These are phyloP conservation scores for Centaurea solstitialis DNA, from an alignment of 129 eudicot species.

Conservation along the genomic window DNA sequence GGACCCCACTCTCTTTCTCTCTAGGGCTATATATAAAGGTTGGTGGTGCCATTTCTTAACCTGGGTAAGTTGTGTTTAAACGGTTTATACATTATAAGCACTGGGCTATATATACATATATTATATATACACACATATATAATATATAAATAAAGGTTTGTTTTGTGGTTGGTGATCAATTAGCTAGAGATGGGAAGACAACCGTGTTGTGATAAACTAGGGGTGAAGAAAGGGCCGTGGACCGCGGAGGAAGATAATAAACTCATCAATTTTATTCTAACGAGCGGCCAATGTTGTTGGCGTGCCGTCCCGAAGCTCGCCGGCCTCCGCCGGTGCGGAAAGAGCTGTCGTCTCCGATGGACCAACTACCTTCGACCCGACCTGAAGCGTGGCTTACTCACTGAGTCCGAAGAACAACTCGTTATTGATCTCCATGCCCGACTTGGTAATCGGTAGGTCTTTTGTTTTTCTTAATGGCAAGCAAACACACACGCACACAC, in stretches of 20 bases:
- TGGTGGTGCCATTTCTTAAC: constrained; percentile 46
- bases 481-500: no score
- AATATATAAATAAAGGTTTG: background rate
- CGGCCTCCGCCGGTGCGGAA: constrained; percentile 91
- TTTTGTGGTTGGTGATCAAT: background rate
- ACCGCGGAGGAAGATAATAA: constrained; percentile 98
- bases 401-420: constrained; percentile 77
- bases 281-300: constrained; percentile 98
- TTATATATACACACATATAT: background rate
- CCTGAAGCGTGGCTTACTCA: constrained; percentile 90
- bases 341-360: constrained; percentile 98
- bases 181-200: constrained; percentile 75
- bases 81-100: constrained; percentile 16
- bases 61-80: constrained; percentile 28
- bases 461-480: no score
- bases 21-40: constrained; percentile 47
- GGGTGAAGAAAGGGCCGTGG: constrained; percentile 99
- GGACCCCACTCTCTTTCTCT: constrained; percentile 34
- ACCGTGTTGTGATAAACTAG: constrained; percentile 96
- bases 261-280: constrained; percentile 79
- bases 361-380: constrained; percentile 98
- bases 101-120: background rate
- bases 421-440: constrained; percentile 99
- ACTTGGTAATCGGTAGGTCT: constrained; percentile 92
- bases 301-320: constrained; percentile 97